Evolutionary conservation across 108 stramenopile genomes (phyloP).

Genomic region (Conticribra guillardii): DNA sequence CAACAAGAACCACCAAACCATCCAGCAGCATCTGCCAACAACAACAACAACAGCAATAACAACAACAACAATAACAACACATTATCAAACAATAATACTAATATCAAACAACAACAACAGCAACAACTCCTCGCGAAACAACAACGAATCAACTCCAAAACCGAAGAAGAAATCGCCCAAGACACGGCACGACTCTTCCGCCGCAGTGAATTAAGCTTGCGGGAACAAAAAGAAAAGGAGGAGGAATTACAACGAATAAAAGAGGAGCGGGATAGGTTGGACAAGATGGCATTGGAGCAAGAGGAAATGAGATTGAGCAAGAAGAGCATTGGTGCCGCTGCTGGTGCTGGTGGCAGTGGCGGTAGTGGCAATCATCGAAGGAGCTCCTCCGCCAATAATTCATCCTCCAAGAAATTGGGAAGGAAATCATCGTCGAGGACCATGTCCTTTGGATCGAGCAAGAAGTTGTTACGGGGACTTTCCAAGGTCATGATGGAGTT

Average conservation of each 20-base stretch:
- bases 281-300: too few relatives aligned
- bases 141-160: constrained; percentile 1
- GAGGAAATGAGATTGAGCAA: constrained; percentile 2
- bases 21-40: too few relatives aligned
- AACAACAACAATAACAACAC: too few relatives aligned
- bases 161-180: constrained; percentile 21
- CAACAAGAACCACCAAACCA: too few relatives aligned
- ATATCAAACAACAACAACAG: too few relatives aligned
- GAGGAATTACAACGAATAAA: neutral
- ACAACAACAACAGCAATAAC: too few relatives aligned
- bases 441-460: neutral
- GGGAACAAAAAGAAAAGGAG: constrained; percentile 1
- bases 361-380: neutral
- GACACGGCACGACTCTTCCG: constrained; percentile 49
- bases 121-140: too few relatives aligned
- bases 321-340: constrained; percentile 5
- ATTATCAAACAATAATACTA: too few relatives aligned
- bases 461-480: constrained; percentile 12
- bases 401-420: neutral
- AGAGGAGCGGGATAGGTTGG: constrained; percentile 7
- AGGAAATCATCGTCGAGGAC: neutral
- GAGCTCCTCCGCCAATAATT: neutral
- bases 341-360: neutral
- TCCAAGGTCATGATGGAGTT: constrained; percentile 2
- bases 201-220: constrained; percentile 23